Percentiles rank a stretch among this genome's conserved stretches.
Evolutionary conservation across 2,329 filamentous ascomycete species (phyloP).

Genomic region (Trichoderma guizhouense): DNA sequence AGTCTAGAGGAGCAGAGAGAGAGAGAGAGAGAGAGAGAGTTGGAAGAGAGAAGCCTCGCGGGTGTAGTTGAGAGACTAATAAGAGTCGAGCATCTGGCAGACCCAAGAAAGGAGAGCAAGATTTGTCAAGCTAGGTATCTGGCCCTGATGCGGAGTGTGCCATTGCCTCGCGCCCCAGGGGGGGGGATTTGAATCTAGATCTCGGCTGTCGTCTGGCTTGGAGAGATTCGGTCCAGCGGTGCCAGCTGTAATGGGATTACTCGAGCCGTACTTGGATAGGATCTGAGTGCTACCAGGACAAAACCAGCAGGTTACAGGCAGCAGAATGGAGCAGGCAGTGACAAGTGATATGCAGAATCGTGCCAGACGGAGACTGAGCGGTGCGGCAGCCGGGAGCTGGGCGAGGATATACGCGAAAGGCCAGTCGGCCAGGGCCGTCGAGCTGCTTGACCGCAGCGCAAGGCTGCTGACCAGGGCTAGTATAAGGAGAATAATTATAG

Average conservation of each 20-base stretch:
- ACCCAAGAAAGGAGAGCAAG: slow-evolving; percentile 9
- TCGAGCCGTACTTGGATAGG: not conserved
- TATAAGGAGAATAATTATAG: slow-evolving; percentile 15
- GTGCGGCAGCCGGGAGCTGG: slow-evolving; percentile 5
- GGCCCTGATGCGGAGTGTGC: slow-evolving; percentile 12
- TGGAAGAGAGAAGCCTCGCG: not conserved
- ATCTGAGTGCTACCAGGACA: not conserved
- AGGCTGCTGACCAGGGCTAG: slow-evolving; percentile 6
- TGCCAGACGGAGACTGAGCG: not conserved
- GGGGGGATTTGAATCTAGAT: slow-evolving; percentile 4
- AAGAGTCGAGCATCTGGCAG: slow-evolving; percentile 1
- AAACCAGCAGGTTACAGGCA: not conserved
- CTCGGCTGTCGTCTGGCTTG: slow-evolving; percentile 9
- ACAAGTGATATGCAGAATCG: not conserved
- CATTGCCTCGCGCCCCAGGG: slow-evolving; percentile 16
- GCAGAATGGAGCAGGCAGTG: not conserved
- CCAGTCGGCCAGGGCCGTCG: slow-evolving; percentile 1
- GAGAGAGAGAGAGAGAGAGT: not conserved
- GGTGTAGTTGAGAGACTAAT: not conserved
- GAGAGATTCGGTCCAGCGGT: not conserved
- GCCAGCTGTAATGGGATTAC: not conserved
- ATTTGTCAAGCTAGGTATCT: slow-evolving; percentile 15
- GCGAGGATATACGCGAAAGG: slow-evolving; percentile 9
- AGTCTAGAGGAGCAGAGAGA: not conserved
- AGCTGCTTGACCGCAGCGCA: slow-evolving; percentile 6